These are phyloP conservation scores for Yamadazyma epiphylla DNA, from an alignment of 1,139 yeast genomes.

Conservation along the genomic window DNA sequence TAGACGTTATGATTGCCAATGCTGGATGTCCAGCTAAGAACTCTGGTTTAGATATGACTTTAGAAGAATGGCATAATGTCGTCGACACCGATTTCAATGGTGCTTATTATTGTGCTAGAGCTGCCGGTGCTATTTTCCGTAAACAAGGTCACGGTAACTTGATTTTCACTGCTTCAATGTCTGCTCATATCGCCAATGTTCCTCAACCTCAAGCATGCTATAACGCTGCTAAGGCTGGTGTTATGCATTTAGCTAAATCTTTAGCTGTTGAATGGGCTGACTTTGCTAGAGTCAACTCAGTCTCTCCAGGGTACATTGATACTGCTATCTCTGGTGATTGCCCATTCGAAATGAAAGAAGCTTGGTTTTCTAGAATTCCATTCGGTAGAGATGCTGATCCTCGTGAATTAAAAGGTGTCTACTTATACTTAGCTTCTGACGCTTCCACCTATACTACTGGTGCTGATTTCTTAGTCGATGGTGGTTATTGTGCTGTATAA, in stretches of 20 bases:
- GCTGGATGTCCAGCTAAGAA: slow-evolving; percentile 18
- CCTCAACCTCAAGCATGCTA: slow-evolving; percentile 56
- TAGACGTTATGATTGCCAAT: slow-evolving; percentile 18
- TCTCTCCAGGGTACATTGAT: slow-evolving; percentile 54
- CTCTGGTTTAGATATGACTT: slow-evolving; percentile 30
- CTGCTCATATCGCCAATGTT: slow-evolving; percentile 51
- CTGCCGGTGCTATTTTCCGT: slow-evolving; percentile 47
- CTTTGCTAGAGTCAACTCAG: slow-evolving; percentile 52
- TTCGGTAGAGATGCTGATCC: slow-evolving; percentile 37
- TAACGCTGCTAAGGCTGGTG: slow-evolving; percentile 56
- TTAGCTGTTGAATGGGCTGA: slow-evolving; percentile 54
- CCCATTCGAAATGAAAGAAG: slow-evolving; percentile 28
- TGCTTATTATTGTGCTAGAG: slow-evolving; percentile 56
- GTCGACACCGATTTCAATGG: slow-evolving; percentile 65
- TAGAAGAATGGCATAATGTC: slow-evolving; percentile 41
- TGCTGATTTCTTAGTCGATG: slow-evolving; percentile 43
- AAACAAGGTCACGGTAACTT: slow-evolving; percentile 49
- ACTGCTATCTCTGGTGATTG: slow-evolving; percentile 52
- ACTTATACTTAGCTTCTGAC: slow-evolving; percentile 36
- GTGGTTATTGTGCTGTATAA: too few species aligned
- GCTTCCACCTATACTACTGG: slow-evolving; percentile 43
- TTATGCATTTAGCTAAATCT: slow-evolving; percentile 47
- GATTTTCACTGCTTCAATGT: slow-evolving; percentile 60
- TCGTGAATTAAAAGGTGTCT: slow-evolving; percentile 38
- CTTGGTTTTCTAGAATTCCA: slow-evolving; percentile 34